Evolutionary conservation across 2,329 filamentous ascomycete species (phyloP).

Genomic region (Hymenoscyphus scutula): DNA sequence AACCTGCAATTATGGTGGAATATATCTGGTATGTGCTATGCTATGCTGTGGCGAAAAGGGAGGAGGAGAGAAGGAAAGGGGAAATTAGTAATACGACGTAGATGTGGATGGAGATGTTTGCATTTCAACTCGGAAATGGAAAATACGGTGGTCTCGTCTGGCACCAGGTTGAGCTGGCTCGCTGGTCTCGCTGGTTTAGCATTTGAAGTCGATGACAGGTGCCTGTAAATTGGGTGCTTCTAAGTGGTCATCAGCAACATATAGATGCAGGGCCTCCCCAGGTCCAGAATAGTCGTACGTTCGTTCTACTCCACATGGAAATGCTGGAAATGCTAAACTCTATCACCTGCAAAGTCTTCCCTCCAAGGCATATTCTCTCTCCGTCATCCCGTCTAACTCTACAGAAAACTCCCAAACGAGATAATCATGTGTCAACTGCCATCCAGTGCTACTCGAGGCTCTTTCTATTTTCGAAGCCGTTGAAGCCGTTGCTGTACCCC

Average conservation of each 20-base stretch:
- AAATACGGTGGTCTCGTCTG: not conserved
- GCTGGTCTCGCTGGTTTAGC: too few relatives aligned
- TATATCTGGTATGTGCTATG: not conserved
- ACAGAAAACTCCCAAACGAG: too few relatives aligned
- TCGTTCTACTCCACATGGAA: too few relatives aligned
- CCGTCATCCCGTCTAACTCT: too few relatives aligned
- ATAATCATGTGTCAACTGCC: not conserved
- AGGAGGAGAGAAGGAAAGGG: not conserved
- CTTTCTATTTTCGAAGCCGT: not conserved
- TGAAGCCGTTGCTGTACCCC: not conserved
- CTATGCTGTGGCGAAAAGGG: not conserved
- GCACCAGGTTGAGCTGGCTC: not conserved
- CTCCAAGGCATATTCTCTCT: too few relatives aligned
- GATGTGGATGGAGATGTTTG: not conserved
- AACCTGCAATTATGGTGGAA: not conserved
- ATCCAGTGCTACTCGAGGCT: not conserved
- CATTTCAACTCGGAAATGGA: not conserved
- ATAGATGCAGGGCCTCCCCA: not conserved
- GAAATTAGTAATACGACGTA: not conserved
- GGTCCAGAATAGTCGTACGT: not conserved
- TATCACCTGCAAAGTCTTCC: too few relatives aligned
- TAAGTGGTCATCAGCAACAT: not conserved
- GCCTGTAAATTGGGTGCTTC: not conserved
- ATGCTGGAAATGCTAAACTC: too few relatives aligned
- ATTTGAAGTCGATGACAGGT: not conserved